phyloP scores from a whole-genome alignment of 352 stramenopile genomes.

The Globisporangium mamillatum region DNA sequence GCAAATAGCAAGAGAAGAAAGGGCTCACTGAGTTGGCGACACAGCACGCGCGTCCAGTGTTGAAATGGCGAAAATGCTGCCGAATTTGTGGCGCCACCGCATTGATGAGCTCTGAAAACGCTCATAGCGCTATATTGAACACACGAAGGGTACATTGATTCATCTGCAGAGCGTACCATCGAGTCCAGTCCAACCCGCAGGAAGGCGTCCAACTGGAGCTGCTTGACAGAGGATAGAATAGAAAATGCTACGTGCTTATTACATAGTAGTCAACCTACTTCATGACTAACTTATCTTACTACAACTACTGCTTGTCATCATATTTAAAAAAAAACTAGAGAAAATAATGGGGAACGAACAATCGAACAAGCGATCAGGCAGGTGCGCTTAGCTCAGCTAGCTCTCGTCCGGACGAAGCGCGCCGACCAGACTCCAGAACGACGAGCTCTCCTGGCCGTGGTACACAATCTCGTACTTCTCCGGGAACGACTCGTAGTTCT shows the following conservation, averaged over 20 bases:
- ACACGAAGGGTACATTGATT: background rate
- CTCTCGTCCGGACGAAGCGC: slow-evolving; percentile 31
- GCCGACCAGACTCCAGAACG: slow-evolving; percentile 71
- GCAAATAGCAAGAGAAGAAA: too few relatives aligned
- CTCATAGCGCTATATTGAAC: background rate
- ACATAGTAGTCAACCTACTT: background rate
- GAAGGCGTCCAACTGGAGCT: background rate
- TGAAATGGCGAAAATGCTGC: too few relatives aligned
- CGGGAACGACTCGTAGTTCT: slow-evolving; percentile 74
- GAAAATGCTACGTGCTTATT: background rate
- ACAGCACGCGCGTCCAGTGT: too few relatives aligned
- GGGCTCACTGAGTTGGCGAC: too few relatives aligned
- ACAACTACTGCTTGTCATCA: background rate
- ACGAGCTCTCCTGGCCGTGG: slow-evolving; percentile 63
- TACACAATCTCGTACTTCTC: slow-evolving; percentile 67
- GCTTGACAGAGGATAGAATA: background rate
- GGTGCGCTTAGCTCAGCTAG: slow-evolving; percentile 1
- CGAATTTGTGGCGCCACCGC: too few relatives aligned
- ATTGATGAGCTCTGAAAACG: too few relatives aligned
- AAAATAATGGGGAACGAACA: background rate
- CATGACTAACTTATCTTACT: background rate
- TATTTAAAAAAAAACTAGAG: background rate
- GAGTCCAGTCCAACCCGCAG: background rate
- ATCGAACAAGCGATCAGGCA: background rate
- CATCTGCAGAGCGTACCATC: background rate